A percentile compares a stretch with the other conserved stretches of the same genome.
Evolutionary conservation across 495 filamentous ascomycete species (phyloP).

Genomic region (Penicillium alfredii): DNA sequence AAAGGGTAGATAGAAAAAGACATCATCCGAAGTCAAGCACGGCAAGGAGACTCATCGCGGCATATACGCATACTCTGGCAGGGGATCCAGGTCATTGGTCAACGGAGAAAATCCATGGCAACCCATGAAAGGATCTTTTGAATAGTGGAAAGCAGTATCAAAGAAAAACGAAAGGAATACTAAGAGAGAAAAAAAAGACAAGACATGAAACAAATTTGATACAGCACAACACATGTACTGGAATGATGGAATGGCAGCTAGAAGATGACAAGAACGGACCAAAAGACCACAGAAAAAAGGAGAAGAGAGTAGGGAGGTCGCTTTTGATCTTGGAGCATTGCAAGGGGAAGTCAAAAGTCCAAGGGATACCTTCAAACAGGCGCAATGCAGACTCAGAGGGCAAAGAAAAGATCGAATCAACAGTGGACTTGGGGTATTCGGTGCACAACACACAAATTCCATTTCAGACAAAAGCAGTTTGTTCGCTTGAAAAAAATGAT

Average conservation of each 20-base stretch:
- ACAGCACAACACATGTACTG: constrained; percentile 31
- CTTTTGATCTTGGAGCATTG: constrained; percentile 41
- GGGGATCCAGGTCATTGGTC: constrained; percentile 14
- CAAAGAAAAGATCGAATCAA: constrained; percentile 30
- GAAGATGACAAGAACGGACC: constrained; percentile 21
- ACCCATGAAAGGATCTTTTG: constrained; percentile 8
- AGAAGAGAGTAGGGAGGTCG: constrained; percentile 29
- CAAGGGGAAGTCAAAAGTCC: constrained; percentile 21
- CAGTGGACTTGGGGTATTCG: constrained; percentile 44
- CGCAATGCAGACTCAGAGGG: constrained; percentile 20
- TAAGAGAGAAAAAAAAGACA: constrained; percentile 10
- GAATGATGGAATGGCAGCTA: constrained; percentile 29
- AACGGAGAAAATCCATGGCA: constrained; percentile 15
- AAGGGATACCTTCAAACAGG: constrained; percentile 28
- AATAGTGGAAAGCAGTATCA: constrained; percentile 14
- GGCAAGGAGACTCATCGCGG: constrained; percentile 20
- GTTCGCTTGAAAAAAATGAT: constrained; percentile 43
- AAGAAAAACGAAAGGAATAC: constrained; percentile 13
- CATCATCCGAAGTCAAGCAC: constrained; percentile 12
- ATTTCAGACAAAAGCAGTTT: constrained; percentile 41
- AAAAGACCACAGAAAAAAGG: constrained; percentile 15
- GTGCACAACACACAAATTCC: constrained; percentile 46
- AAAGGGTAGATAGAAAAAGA: constrained; percentile 16
- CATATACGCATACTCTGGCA: constrained; percentile 24
- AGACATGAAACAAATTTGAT: constrained; percentile 16